Evolutionary conservation across 768 basidiomycete species (phyloP).

Genomic region (Mycena albidolilacea): DNA sequence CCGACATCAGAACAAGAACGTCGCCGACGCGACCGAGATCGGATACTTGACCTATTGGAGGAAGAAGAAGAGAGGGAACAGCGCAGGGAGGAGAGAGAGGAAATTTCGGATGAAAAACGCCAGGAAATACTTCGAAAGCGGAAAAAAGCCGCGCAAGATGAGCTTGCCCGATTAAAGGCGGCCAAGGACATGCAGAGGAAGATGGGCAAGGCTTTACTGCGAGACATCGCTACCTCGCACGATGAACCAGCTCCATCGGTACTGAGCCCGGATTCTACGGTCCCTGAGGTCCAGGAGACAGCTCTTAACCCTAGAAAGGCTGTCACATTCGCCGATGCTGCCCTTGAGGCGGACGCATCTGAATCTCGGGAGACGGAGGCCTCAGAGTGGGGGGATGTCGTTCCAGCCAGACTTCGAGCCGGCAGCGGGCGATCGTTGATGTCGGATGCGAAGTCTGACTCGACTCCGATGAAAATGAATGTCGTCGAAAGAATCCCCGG

Average conservation of each 20-base stretch:
- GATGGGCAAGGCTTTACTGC: slow-evolving; percentile 81
- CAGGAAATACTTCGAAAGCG: slow-evolving; percentile 66
- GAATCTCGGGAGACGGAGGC: slow-evolving; percentile 27
- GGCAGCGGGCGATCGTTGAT: slow-evolving; percentile 55
- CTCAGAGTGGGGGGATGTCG: slow-evolving; percentile 69
- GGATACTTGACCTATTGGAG: slow-evolving; percentile 78
- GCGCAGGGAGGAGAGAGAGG: slow-evolving; percentile 51
- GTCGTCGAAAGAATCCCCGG: slow-evolving; percentile 77
- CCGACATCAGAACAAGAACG: slow-evolving; percentile 63
- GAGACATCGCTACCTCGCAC: slow-evolving; percentile 58
- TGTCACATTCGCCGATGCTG: slow-evolving; percentile 66
- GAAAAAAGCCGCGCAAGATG: slow-evolving; percentile 61
- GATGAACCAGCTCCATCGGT: slow-evolving; percentile 54
- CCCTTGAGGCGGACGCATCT: slow-evolving; percentile 40
- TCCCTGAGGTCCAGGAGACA: slow-evolving; percentile 51
- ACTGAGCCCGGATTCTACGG: slow-evolving; percentile 40
- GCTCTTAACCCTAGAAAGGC: slow-evolving; percentile 62
- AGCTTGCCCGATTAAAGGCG: slow-evolving; percentile 56
- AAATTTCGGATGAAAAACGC: slow-evolving; percentile 55
- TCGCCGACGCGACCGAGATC: slow-evolving; percentile 71
- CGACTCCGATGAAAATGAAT: slow-evolving; percentile 73
- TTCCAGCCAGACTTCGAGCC: slow-evolving; percentile 63
- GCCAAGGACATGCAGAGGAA: slow-evolving; percentile 77
- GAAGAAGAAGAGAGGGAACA: slow-evolving; percentile 73
- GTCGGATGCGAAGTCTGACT: slow-evolving; percentile 50